Base-by-base conservation (phyloP, 164 flowering plant genomes). In the Akebia trifoliata region DNA sequence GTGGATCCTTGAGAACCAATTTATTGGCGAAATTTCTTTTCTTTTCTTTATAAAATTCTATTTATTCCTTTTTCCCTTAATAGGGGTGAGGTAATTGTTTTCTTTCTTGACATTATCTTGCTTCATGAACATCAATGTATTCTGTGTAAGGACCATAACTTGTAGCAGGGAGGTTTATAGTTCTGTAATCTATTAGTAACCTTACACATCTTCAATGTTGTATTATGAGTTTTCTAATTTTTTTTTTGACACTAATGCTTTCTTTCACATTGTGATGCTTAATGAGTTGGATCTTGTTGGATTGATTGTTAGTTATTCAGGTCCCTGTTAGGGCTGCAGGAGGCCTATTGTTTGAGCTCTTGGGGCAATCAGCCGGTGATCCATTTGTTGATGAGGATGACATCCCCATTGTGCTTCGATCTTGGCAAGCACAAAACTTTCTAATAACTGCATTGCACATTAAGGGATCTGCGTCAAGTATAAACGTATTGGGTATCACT, bases 261-360 rank as follows among this genome's bases (percentile, higher is more conserved):
- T 25, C 26, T 0, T 25, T 47, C 26, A 43, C 47, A 43, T 15
- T 35, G 15, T 22, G 18, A 35, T 52, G 42, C 29, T 52, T 36
- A 15, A 37, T 35, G 6, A 10, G 21, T 25, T 54, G 56, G 21
- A 6, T 15, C n/a, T 44, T 43, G 44, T 15, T 53, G 25, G 21
- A 10, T 24, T 44, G 28, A 54, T 37, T 64, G 31, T 60, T 50
- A 38, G 9, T 44, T 57, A 49, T 56, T 39, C 66, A 93, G 98
- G 97, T 93, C 21, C 97, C 96, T 14, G 98, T 90, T 25, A 81
- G 98, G 61, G 97, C 83, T 66, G 88, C 91, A 48, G 97, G 92
- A 50, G 97, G 97, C 30, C 63, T 90, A 47, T 57, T 93, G 34
- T 93, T 90, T 78, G 98, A 93, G 79, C 95, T 90, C 29, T 59